phyloP scores from a whole-genome alignment of 805 yeast genomes.

The Nakazawaea ishiwadae region DNA sequence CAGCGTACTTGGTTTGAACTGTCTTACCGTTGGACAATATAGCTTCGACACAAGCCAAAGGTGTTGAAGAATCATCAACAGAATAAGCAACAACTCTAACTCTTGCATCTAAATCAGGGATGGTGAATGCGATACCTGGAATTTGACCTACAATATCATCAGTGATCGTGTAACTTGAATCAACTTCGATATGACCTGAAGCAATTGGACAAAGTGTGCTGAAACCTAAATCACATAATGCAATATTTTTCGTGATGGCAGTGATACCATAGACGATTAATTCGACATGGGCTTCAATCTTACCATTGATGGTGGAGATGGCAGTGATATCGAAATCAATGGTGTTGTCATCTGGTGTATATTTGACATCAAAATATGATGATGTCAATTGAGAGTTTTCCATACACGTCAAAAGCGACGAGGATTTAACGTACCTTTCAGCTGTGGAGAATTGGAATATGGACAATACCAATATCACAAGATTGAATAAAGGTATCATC shows the following conservation, averaged over 20 bases:
- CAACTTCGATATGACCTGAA: conserved; percentile 81
- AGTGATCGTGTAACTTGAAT: conserved; percentile 41
- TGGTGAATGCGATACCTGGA: conserved; percentile 81
- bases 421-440: conserved; percentile 26
- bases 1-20: conserved; percentile 85
- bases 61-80: conserved; percentile 36
- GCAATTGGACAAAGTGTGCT: conserved; percentile 74
- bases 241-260: conserved; percentile 46
- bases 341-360: conserved; percentile 59
- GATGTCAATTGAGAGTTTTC: conserved; percentile 83
- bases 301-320: conserved; percentile 68
- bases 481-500: conserved; percentile 4
- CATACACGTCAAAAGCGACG: conserved; percentile 89
- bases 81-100: conserved; percentile 69
- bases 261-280: conserved; percentile 80
- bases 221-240: conserved; percentile 57
- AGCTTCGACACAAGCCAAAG: conserved; percentile 92
- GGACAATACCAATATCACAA: conserved; percentile 2
- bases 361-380: conserved; percentile 70
- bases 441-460: conserved; percentile 18
- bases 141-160: conserved; percentile 38
- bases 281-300: conserved; percentile 60
- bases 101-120: conserved; percentile 93
- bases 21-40: conserved; percentile 83
- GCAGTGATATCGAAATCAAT: conserved; percentile 70